Base-by-base conservation (phyloP, 768 basidiomycete genomes). In the Tulasnella sp. region DNA sequence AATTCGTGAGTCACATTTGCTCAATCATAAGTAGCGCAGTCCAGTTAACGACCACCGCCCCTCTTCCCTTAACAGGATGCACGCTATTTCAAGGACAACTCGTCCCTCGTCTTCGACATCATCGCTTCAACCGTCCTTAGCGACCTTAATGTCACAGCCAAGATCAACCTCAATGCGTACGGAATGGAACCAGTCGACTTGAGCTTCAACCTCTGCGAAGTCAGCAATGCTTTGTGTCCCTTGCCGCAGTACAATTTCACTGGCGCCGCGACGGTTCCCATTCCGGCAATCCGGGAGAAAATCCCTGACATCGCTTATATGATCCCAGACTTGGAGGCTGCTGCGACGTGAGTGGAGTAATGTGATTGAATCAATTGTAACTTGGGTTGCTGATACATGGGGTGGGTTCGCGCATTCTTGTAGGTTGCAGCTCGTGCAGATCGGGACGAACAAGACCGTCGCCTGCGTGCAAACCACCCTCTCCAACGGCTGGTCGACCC, bases 401-500 rank as follows among this genome's bases (percentile, higher is more conserved):
- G 70, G 35, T 6, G 37, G 70, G 11, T 37, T 23, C 29, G 35
- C 35, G 23, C 95, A 89, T 82, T 95, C 91, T 40, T 48, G 46
- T 0, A 92, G 95, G 81, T 85, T 98, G 75, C 88, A 90, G 6
- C 87, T 97, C 55, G 88, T 86, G 2, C 90, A 93, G 79, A 88
- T 90, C 42, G 85, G 86, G 72, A 93, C 93, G 6, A 91, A 92
- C 71, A 83, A 89, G 10, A 86, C 93, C 79, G 93, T 91, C 75
- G 94, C 95, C 0, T 99, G 97, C 81, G 88, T 99, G 10, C 95
- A 96, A 83, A 90, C 95, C 23, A 96, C 95, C 2, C 86, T 98
- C 15, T 91, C 94, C 23, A 99, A 99, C 83, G 96, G 96, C 13
- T 91, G 91, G 88, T 93, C 95, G 0, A 88, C 90, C 0, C 90